phyloP scores from a whole-genome alignment of 1,284 basidiomycete genomes.

The Ceratobasidium sp. region DNA sequence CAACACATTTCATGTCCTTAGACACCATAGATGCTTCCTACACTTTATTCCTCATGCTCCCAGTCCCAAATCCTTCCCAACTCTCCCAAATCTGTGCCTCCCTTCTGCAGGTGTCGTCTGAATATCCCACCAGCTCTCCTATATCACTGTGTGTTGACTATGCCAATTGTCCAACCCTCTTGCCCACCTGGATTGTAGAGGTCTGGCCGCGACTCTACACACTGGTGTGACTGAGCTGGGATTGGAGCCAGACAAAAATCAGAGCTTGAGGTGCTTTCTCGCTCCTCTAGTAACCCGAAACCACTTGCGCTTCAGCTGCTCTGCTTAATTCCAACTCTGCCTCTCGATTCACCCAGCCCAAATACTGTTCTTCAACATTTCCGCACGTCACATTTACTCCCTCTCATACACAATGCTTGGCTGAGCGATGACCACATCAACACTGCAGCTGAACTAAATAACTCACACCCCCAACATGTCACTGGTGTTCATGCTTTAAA shows the following conservation, averaged over 20 bases:
- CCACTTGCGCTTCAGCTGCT: background rate
- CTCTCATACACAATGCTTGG: background rate
- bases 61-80: constrained; percentile 9
- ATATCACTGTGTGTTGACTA: background rate
- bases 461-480: constrained; percentile 9
- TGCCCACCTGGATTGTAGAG: constrained; percentile 13
- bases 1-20: background rate
- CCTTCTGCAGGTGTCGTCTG: background rate
- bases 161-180: background rate
- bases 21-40: background rate
- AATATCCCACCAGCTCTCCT: background rate
- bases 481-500: background rate
- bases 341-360: constrained; percentile 2
- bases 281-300: background rate
- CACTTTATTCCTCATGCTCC: background rate
- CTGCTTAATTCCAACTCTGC: background rate
- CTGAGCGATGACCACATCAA: constrained; percentile 13
- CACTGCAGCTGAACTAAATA: background rate
- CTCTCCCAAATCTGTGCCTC: background rate
- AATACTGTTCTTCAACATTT: constrained; percentile 6
- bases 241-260: background rate
- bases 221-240: background rate
- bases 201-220: constrained; percentile 13
- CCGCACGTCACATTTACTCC: constrained; percentile 13
- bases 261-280: background rate